Evolutionary conservation across 176 grass and related monocot species (phyloP).

Genomic region (Otatea glauca): DNA sequence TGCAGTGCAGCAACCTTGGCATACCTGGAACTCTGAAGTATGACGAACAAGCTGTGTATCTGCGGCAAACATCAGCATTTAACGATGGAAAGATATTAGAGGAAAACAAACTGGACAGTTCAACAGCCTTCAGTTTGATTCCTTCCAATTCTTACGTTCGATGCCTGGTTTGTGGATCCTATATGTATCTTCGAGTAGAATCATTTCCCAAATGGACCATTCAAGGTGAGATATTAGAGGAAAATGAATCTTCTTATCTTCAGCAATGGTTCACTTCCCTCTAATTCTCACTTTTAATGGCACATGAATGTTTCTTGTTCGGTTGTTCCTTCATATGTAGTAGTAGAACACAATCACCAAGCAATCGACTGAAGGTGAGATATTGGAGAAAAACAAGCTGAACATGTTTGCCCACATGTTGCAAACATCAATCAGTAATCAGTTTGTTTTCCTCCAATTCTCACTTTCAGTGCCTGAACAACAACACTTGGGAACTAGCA

Average conservation of each 20-base stretch:
- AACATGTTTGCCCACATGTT: neutral
- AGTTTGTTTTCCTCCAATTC: slow-evolving; percentile 59
- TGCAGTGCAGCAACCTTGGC: neutral
- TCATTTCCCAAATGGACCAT: neutral
- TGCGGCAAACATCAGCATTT: neutral
- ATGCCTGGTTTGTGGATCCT: neutral
- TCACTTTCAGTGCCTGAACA: slow-evolving; percentile 43
- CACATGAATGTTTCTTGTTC: neutral
- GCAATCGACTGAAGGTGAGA: slow-evolving; percentile 48
- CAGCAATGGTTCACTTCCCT: slow-evolving; percentile 42
- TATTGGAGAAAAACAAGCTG: slow-evolving; percentile 59
- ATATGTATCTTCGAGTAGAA: neutral
- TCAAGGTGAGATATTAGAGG: slow-evolving; percentile 57
- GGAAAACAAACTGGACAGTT: slow-evolving; percentile 34
- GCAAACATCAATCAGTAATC: neutral
- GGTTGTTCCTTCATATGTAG: neutral
- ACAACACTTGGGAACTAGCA: neutral
- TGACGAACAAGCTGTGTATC: neutral
- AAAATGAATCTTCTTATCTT: slow-evolving; percentile 40
- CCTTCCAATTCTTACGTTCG: slow-evolving; percentile 31
- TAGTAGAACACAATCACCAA: neutral
- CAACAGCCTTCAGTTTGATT: neutral
- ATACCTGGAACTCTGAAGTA: neutral
- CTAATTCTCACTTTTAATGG: slow-evolving; percentile 48
- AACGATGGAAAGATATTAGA: slow-evolving; percentile 30